Base-by-base conservation (phyloP, 2,329 filamentous ascomycete species). In the Lachnellula willkommii region DNA sequence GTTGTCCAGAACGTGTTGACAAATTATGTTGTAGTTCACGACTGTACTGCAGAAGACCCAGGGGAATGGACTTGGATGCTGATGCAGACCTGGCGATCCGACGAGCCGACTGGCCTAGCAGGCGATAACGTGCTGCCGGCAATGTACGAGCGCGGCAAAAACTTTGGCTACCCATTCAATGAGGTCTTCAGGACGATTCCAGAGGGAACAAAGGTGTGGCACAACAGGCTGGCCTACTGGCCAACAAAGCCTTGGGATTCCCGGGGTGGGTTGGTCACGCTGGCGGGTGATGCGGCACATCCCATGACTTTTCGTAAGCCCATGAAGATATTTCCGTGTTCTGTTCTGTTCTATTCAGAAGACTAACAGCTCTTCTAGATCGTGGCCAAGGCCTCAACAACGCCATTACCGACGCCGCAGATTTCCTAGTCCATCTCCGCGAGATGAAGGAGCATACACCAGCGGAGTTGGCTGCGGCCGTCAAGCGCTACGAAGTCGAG, bases 231-330 rank as follows among this genome's bases (percentile, higher is more conserved):
- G 4, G 40, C 43, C 2, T 58, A 75, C 58, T 71, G 73, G 62
- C 72, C 71, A 0, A 69, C 66, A 20, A 67, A 66, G 1, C 63
- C 66, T 6, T 79, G 77, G 75, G 68, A 75, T 56, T 75, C 75
- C 48, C 65, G 62, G 12, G 65, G 67, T 42, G 78, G 77, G 3
- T 69, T 71, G 1, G 73, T 78, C 3, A 77, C 77, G 1, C 66
- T 83, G 1, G 70, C 75, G 4, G 80, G 80, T 3, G 80, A 83
- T 63, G 75, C 79, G 2, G 79, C 79, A 0, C 79, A 83, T 65
- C 75, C 79, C n/a, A 82, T 83, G 79, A 80, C 78, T 17, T 61
- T 61, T 32, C 63, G 63, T 65, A 49, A 54, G 60, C 35, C 40
- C 36, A 7, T 20, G 4, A 15, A 24, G 3, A 28, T 22, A 26